Conservation (phyloP, 2,329 filamentous ascomycete species). For the Corniculantispora saksenae region DNA sequence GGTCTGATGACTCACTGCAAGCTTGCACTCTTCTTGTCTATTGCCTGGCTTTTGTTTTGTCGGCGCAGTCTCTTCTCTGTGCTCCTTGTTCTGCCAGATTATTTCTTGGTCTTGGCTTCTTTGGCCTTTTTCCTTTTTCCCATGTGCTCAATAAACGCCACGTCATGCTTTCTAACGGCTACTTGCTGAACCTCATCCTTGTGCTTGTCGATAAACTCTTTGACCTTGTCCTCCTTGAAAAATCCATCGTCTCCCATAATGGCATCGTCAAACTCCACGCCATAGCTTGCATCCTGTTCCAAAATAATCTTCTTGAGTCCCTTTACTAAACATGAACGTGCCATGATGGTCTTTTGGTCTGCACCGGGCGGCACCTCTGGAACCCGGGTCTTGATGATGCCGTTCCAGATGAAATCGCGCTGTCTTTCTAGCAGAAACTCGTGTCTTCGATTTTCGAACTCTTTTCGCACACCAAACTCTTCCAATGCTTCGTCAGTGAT, state of each 20-base stretch:
- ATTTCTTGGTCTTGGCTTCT: background rate
- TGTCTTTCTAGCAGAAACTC: slow-evolving; percentile 45
- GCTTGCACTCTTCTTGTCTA: too few species aligned
- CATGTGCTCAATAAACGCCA: slow-evolving; percentile 15
- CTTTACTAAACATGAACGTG: slow-evolving; percentile 38
- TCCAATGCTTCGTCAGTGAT: slow-evolving; percentile 56
- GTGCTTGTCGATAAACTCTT: slow-evolving; percentile 41
- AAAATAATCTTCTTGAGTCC: slow-evolving; percentile 54
- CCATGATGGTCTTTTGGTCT: slow-evolving; percentile 28
- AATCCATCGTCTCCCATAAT: slow-evolving; percentile 41
- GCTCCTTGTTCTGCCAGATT: background rate
- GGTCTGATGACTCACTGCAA: background rate
- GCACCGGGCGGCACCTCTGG: slow-evolving; percentile 29
- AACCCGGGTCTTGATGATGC: slow-evolving; percentile 44
- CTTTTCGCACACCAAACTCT: slow-evolving; percentile 46
- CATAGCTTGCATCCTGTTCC: slow-evolving; percentile 43
- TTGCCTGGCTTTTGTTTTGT: too few species aligned
- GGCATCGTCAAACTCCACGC: slow-evolving; percentile 28
- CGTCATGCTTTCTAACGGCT: slow-evolving; percentile 32
- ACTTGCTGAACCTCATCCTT: slow-evolving; percentile 40
- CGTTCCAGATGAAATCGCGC: slow-evolving; percentile 44
- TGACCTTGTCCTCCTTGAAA: slow-evolving; percentile 45
- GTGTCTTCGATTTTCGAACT: slow-evolving; percentile 45
- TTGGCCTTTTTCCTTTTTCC: slow-evolving; percentile 1
- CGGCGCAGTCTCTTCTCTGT: too few species aligned